Conservation (phyloP, 345 rosid genomes). For the Populus pruinosa region DNA sequence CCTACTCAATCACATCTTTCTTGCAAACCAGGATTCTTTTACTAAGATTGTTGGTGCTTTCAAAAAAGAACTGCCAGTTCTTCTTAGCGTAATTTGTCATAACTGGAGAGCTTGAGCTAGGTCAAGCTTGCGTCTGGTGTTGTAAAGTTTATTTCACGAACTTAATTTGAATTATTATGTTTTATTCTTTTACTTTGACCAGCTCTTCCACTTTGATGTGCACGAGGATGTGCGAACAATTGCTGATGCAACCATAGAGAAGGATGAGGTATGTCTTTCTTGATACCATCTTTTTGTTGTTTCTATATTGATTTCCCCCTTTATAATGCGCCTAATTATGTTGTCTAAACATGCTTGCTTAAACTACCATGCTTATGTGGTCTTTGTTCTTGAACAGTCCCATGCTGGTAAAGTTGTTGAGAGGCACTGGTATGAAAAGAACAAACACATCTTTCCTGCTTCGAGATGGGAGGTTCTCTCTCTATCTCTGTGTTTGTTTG, state of each 20-base stretch:
- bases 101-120: background rate
- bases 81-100: background rate
- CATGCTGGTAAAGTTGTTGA: constrained; percentile 99
- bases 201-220: constrained; percentile 99
- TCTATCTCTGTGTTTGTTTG: background rate
- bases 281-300: background rate
- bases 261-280: constrained; percentile 67
- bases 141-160: background rate
- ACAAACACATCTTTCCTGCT: constrained; percentile 98
- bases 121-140: too few relatives aligned
- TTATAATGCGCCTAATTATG: background rate
- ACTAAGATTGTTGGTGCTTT: background rate
- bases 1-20: background rate
- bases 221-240: constrained; percentile 95
- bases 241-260: constrained; percentile 96
- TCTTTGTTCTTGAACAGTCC: constrained; percentile 44
- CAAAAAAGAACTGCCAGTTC: background rate
- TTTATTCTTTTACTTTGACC: constrained; percentile 6
- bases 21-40: background rate
- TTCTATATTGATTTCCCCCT: background rate
- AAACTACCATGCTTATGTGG: background rate
- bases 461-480: constrained; percentile 93
- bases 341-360: background rate
- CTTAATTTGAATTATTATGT: background rate
- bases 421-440: constrained; percentile 99